Conservation (phyloP, 2,329 filamentous ascomycete species). For the Lasiodiplodia gonubiensis region DNA sequence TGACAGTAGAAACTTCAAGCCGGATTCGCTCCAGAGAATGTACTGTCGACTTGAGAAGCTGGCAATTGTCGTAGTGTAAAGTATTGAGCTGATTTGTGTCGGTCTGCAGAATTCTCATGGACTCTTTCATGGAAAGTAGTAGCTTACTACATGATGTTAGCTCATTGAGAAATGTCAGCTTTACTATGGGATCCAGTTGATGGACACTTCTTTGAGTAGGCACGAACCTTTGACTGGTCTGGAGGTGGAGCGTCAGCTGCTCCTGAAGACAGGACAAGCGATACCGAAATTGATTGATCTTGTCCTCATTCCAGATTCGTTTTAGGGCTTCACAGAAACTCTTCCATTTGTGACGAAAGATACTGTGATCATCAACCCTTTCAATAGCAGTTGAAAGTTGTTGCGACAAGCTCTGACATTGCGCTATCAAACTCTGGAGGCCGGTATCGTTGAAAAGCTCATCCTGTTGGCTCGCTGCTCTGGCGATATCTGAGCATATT, state of each 20-base stretch:
- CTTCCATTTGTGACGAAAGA: background rate
- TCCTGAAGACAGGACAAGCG: background rate
- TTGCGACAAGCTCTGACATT: background rate
- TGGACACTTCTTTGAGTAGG: background rate
- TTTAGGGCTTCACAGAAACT: background rate
- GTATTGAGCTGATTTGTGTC: no score
- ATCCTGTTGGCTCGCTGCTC: background rate
- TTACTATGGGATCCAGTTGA: background rate
- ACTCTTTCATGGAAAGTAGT: no score
- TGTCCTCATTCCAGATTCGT: background rate
- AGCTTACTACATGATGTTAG: background rate
- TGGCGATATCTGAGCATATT: background rate
- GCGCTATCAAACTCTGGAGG: background rate
- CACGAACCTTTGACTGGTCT: background rate
- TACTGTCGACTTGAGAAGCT: background rate
- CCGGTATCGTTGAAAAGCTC: no score
- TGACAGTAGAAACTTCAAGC: background rate
- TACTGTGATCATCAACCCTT: fast-evolving
- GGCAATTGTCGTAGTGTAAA: no score
- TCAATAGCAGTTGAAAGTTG: background rate
- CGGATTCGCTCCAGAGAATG: background rate
- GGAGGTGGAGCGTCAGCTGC: background rate
- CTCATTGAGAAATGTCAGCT: background rate
- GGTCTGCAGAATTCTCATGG: no score
- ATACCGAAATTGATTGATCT: background rate